Evolutionary conservation across 305 asterid species (phyloP).

Genomic region (Solanum hybrid): DNA sequence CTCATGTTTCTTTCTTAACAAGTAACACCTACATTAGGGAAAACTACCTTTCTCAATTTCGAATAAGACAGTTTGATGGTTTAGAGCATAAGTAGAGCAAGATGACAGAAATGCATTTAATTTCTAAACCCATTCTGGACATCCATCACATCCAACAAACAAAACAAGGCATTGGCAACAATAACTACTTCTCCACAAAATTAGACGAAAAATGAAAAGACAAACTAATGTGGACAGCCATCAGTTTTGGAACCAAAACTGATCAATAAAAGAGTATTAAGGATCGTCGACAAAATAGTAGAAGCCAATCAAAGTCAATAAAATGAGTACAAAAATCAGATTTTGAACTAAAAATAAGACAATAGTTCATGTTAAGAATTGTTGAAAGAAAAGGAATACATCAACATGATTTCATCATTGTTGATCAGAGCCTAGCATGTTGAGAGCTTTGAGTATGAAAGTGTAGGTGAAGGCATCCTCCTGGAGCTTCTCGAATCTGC

Average conservation of each 20-base stretch:
- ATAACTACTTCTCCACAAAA: not conserved
- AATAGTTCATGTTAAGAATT: not conserved
- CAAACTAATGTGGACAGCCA: not conserved
- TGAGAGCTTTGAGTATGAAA: conserved; percentile 58
- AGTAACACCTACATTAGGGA: not conserved
- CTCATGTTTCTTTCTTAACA: not conserved
- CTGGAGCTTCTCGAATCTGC: conserved; percentile 86
- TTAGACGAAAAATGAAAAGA: not conserved
- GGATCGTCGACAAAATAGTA: not conserved
- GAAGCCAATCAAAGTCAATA: not conserved
- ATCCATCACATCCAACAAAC: not conserved
- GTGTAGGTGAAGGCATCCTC: conserved; percentile 82
- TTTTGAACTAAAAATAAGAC: not conserved
- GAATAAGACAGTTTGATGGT: not conserved
- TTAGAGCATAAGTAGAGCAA: not conserved
- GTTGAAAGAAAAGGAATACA: not conserved
- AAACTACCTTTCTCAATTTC: not conserved
- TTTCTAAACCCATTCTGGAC: not conserved
- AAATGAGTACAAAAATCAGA: not conserved
- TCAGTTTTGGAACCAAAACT: not conserved
- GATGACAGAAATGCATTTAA: not conserved
- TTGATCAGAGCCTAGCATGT: conserved; percentile 23
- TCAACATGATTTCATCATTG: not conserved
- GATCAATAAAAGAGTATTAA: not conserved
- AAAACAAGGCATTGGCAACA: not conserved